Conservation (phyloP, 257 asterid genomes). For the Leonotis leonurus region DNA sequence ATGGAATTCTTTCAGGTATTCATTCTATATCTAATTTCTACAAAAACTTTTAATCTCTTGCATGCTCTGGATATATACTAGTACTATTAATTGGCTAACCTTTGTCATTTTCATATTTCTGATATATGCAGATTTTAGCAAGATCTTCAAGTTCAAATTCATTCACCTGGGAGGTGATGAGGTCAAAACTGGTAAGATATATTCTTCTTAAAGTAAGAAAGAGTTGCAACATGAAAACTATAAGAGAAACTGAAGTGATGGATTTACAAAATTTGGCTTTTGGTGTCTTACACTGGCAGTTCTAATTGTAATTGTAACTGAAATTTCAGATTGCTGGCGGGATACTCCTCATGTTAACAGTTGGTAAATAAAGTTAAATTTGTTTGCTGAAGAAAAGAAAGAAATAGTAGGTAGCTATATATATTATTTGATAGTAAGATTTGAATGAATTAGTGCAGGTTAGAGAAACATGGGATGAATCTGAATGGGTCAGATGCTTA, state of each 20-base stretch:
- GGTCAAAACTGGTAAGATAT: conserved; percentile 63
- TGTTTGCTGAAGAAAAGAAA: too few relatives aligned
- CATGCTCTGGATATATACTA: too few relatives aligned
- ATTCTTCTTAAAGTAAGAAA: background rate
- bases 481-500: conserved; percentile 46
- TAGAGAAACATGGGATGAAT: conserved; percentile 28
- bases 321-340: conserved; percentile 77
- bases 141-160: conserved; percentile 78
- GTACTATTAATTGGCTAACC: background rate
- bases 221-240: too few relatives aligned
- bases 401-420: too few relatives aligned
- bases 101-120: conserved; percentile 1
- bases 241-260: background rate
- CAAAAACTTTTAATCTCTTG: too few relatives aligned
- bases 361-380: conserved; percentile 55
- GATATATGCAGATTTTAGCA: conserved; percentile 96
- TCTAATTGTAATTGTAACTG: too few relatives aligned
- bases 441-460: too few relatives aligned
- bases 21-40: conserved; percentile 8
- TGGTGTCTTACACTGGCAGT: too few relatives aligned
- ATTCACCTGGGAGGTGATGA: conserved; percentile 95
- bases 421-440: too few relatives aligned
- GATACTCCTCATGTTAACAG: conserved; percentile 46
- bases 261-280: background rate
- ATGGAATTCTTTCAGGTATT: conserved; percentile 78